Base-by-base conservation (phyloP, 805 yeast species). In the Wickerhamiella brachini region DNA sequence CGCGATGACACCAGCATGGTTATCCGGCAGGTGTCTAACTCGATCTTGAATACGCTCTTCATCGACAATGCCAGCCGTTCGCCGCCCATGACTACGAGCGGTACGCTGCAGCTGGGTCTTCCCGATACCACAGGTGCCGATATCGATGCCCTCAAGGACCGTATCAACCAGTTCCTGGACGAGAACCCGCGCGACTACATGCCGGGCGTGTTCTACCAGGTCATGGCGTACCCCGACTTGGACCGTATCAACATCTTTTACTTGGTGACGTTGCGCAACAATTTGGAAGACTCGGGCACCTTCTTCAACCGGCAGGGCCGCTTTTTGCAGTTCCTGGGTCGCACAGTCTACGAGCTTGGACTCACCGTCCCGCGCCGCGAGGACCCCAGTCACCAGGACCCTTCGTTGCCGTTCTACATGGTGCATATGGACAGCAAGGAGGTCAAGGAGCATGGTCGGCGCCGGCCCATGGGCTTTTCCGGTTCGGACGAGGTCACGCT, bases 1-100 rank as follows among this genome's bases (percentile, higher is more conserved):
- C 52, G 47, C 18, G 58, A 61, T 26, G 52, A 51, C 5, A 57
- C 59, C n/a, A 54, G 56, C 24, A 61, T 59, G n/a, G 56, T 57
- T n/a, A 51, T 60, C 4, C 59, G 63, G 15, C 73, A 69, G 57
- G 67, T 64, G 1, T 61, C 73, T 22, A 69, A 69, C 53, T 56
- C 69, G 8, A 57, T 61, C 18, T 61, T 69, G n/a, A 67, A 66
- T 53, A 54, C 65, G 5, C 57, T 61, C 21, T 69, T 67, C 62
- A 62, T 70, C 44, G 69, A 67, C 50, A 69, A 69, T 51, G 49
- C 66, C 24, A 61, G 64, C 18, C 59, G 73, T 20, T 65, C 73
- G 8, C 64, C 64, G 2, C 60, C 63, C 2, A 57, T 61, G 56
- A 56, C 57, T 29, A 53, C 60, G 15, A 51, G 51, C 10, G 53